phyloP scores from a whole-genome alignment of 495 filamentous ascomycete genomes.

The Pyrenopolyporus hunteri region DNA sequence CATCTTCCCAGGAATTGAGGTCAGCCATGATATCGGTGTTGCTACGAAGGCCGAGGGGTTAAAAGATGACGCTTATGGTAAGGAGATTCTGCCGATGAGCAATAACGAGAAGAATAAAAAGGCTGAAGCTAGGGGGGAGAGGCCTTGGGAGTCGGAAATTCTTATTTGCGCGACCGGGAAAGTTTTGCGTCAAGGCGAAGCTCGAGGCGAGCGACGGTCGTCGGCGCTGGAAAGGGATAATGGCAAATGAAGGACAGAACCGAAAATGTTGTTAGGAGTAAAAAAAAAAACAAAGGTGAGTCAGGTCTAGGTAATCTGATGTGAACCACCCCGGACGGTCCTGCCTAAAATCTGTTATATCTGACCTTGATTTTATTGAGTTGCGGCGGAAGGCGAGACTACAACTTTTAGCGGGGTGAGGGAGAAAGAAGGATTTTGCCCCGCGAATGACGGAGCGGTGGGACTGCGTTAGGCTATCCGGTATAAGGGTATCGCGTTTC shows the following conservation, averaged over 20 bases:
- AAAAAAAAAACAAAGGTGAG: background rate
- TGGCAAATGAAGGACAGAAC: constrained; percentile 11
- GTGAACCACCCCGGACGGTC: background rate
- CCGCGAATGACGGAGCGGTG: constrained; percentile 35
- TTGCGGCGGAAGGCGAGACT: constrained; percentile 3
- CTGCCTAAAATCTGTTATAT: background rate
- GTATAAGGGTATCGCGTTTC: constrained; percentile 5
- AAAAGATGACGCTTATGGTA: background rate
- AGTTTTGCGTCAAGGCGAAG: constrained; percentile 5
- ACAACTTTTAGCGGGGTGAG: constrained; percentile 29
- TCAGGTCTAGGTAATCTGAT: background rate
- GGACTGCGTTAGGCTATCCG: background rate
- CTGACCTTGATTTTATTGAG: background rate
- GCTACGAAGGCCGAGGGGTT: background rate
- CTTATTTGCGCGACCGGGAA: constrained; percentile 26
- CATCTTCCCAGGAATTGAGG: constrained; percentile 95
- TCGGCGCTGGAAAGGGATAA: background rate
- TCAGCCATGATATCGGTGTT: constrained; percentile 67
- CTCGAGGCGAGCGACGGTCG: background rate
- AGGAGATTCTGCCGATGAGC: background rate
- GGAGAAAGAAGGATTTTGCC: constrained; percentile 25
- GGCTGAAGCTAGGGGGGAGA: background rate
- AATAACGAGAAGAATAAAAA: background rate
- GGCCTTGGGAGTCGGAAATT: background rate
- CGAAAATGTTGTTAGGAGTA: too few species aligned